Conservation (phyloP, 768 basidiomycete species). For the Coprinopsis strossmayeri region DNA sequence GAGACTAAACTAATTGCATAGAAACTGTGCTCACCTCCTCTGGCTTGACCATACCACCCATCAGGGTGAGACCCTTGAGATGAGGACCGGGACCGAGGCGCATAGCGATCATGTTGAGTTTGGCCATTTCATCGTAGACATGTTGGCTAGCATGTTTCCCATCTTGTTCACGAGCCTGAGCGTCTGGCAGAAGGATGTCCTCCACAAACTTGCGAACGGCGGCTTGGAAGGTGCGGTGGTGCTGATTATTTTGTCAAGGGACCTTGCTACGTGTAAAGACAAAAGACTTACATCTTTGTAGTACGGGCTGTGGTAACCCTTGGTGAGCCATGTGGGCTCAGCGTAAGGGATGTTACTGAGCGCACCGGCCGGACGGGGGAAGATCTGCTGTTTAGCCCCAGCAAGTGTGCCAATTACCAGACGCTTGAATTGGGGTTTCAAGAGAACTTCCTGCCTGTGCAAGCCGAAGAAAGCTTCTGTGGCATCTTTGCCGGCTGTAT, state of each 20-base stretch:
- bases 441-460: constrained; percentile 79
- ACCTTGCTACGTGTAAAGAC: constrained; percentile 25
- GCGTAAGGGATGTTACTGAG: constrained; percentile 78
- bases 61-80: constrained; percentile 66
- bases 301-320: constrained; percentile 65
- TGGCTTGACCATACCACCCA: constrained; percentile 69
- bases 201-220: constrained; percentile 68
- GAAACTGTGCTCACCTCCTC: constrained; percentile 69
- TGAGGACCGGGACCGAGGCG: constrained; percentile 83
- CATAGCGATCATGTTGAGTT: constrained; percentile 50
- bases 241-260: constrained; percentile 26
- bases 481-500: constrained; percentile 76
- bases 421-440: constrained; percentile 65
- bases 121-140: constrained; percentile 67
- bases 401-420: constrained; percentile 65
- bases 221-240: constrained; percentile 50
- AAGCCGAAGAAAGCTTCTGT: constrained; percentile 86
- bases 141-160: constrained; percentile 70
- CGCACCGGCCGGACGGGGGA: constrained; percentile 44
- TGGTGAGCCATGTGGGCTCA: constrained; percentile 75
- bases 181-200: constrained; percentile 52
- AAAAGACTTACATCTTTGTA: constrained; percentile 54
- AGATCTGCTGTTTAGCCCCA: constrained; percentile 52
- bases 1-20: no score
- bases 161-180: constrained; percentile 63